phyloP scores from a whole-genome alignment of 768 basidiomycete genomes.

The Hirschioporus abietinus region DNA sequence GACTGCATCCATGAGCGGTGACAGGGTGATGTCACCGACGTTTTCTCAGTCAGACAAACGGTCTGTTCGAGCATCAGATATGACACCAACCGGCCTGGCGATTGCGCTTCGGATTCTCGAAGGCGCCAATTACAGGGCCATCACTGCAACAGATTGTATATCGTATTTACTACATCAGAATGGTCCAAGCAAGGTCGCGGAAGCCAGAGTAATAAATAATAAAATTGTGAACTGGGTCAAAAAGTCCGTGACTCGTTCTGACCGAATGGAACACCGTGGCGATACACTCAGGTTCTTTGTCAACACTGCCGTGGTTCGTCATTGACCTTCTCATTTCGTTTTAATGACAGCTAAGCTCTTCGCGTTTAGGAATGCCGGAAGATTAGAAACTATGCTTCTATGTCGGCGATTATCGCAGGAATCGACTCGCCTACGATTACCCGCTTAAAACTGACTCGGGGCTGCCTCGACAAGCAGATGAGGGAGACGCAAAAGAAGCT shows the following conservation, averaged over 20 bases:
- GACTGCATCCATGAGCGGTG: slow-evolving; percentile 22
- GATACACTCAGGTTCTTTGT: slow-evolving; percentile 41
- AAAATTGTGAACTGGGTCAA: slow-evolving; percentile 36
- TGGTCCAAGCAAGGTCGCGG: slow-evolving; percentile 29
- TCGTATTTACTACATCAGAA: slow-evolving; percentile 29
- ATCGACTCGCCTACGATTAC: slow-evolving; percentile 35
- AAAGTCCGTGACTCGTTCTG: slow-evolving; percentile 35
- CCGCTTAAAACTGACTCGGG: slow-evolving; percentile 30
- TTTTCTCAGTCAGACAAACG: neutral
- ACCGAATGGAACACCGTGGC: slow-evolving; percentile 30
- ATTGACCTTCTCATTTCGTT: neutral
- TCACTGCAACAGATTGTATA: slow-evolving; percentile 39
- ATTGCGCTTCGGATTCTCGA: slow-evolving; percentile 39
- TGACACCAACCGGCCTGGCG: slow-evolving; percentile 36
- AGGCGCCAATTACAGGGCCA: slow-evolving; percentile 33
- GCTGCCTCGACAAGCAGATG: slow-evolving; percentile 24
- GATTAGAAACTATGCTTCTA: slow-evolving; percentile 38
- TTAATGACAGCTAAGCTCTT: neutral
- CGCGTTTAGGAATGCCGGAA: slow-evolving; percentile 36
- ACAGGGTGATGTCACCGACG: slow-evolving; percentile 25
- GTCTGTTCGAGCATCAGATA: slow-evolving; percentile 21
- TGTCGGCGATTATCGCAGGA: slow-evolving; percentile 37
- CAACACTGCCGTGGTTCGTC: slow-evolving; percentile 33
- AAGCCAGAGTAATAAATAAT: slow-evolving; percentile 31
- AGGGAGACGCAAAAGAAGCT: slow-evolving; percentile 28